Evolutionary conservation across 805 yeast species (phyloP).

Genomic region (Diddensiella caesifluorescens): DNA sequence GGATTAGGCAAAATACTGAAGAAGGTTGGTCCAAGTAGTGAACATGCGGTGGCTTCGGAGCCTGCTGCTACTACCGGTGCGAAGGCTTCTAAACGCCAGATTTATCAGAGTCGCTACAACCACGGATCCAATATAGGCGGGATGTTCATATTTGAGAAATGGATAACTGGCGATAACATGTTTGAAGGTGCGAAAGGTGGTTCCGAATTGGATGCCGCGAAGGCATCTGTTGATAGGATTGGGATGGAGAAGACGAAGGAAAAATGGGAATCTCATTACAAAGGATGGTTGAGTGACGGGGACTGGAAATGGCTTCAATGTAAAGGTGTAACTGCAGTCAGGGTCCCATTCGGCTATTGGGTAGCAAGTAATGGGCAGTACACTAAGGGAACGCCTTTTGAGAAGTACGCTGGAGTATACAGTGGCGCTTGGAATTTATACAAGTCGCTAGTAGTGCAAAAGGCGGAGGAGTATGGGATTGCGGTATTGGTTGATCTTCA

Average conservation of each 20-base stretch:
- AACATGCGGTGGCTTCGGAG: conserved; percentile 19
- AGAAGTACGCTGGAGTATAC: conserved; percentile 50
- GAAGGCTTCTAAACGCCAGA: conserved; percentile 32
- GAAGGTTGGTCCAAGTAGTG: neutral
- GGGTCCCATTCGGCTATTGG: conserved; percentile 94
- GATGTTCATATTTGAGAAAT: conserved; percentile 71
- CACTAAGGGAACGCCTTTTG: conserved; percentile 59
- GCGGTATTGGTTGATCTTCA: conserved; percentile 81
- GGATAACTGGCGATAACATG: conserved; percentile 45
- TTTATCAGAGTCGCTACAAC: conserved; percentile 40
- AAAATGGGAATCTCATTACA: conserved; percentile 60
- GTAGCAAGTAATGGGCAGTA: conserved; percentile 60
- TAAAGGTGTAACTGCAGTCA: conserved; percentile 68
- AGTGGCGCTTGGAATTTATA: conserved; percentile 65
- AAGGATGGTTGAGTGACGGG: conserved; percentile 49
- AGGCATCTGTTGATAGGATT: conserved; percentile 39
- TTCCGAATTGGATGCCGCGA: conserved; percentile 71
- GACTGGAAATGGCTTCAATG: conserved; percentile 77
- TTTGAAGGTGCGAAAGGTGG: conserved; percentile 46
- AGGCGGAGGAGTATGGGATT: conserved; percentile 58
- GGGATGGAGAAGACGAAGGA: conserved; percentile 52
- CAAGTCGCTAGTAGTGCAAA: conserved; percentile 46
- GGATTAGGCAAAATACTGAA: too few species aligned
- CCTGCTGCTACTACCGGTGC: conserved; percentile 29
- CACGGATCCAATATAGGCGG: conserved; percentile 87